Conservation (phyloP, 108 stramenopile species). For the Conticribra weissflogii region DNA sequence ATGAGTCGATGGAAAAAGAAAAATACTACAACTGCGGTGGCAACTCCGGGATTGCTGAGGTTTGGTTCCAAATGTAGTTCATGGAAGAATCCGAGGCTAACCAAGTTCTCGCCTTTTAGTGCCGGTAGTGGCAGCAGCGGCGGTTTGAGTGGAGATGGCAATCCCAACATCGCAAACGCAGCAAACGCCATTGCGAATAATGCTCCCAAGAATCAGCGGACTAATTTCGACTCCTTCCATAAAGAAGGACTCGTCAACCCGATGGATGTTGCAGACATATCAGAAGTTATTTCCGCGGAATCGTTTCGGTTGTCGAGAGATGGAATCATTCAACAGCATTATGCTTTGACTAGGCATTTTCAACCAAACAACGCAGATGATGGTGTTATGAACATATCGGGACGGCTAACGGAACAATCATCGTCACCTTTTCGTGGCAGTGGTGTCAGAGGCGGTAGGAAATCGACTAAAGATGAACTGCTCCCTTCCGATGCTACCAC, state of each 20-base stretch:
- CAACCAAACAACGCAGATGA: not conserved
- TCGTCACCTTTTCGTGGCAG: no score
- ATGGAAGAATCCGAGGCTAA: conserved; percentile 30
- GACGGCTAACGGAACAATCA: no score
- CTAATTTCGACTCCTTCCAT: not conserved
- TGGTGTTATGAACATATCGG: no score
- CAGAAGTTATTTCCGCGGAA: conserved; percentile 39
- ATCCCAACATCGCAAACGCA: not conserved
- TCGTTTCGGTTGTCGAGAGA: conserved; percentile 48
- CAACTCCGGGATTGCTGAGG: conserved; percentile 22
- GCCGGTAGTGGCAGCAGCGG: not conserved
- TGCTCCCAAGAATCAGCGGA: not conserved
- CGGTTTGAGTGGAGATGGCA: conserved; percentile 2
- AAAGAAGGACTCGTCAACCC: not conserved
- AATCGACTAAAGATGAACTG: no score
- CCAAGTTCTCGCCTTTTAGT: not conserved
- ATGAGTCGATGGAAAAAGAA: not conserved
- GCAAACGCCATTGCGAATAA: not conserved
- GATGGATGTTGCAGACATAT: conserved; percentile 27
- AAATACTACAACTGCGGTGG: not conserved
- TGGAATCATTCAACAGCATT: conserved; percentile 54
- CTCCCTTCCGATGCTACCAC: no score
- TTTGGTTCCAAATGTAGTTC: conserved; percentile 31
- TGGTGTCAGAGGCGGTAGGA: no score
- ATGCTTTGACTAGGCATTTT: conserved; percentile 14